A percentile compares a stretch with the other conserved stretches of the same genome.
Evolutionary conservation across 2,329 filamentous ascomycete genomes (phyloP).

Genomic region (Colletotrichum godetiae): DNA sequence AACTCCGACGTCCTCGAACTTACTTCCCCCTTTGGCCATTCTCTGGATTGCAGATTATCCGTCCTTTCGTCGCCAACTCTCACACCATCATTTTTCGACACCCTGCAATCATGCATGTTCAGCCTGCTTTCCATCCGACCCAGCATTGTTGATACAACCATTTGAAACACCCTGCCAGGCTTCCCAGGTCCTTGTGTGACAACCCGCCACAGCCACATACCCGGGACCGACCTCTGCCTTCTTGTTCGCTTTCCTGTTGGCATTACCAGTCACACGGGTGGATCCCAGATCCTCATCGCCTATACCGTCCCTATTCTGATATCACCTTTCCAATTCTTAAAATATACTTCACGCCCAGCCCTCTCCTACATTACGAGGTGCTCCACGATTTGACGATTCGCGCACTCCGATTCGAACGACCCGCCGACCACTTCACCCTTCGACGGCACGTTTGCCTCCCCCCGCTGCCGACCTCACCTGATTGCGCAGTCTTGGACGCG

Average conservation of each 20-base stretch:
- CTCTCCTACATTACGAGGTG: constrained; percentile 9
- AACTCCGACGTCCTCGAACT: constrained; percentile 13
- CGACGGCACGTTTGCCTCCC: not conserved
- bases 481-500: not conserved
- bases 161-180: constrained; percentile 40
- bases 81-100: constrained; percentile 19
- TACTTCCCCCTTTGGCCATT: not conserved
- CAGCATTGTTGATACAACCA: constrained; percentile 43
- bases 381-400: constrained; percentile 19
- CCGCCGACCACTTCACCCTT: not conserved
- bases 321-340: constrained; percentile 16
- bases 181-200: constrained; percentile 34
- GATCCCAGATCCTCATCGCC: constrained; percentile 29
- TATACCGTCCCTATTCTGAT: constrained; percentile 30
- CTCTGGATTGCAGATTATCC: constrained; percentile 15
- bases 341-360: constrained; percentile 30
- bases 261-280: constrained; percentile 28
- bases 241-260: constrained; percentile 16
- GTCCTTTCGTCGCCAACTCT: constrained; percentile 9
- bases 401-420: constrained; percentile 16
- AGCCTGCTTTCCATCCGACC: constrained; percentile 34
- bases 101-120: constrained; percentile 38
- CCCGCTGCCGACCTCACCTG: constrained; percentile 1
- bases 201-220: constrained; percentile 31
- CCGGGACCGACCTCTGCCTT: constrained; percentile 24